These are phyloP conservation scores for Barnettozyma siamensis DNA, from an alignment of 805 yeast genomes.

Conservation along the genomic window DNA sequence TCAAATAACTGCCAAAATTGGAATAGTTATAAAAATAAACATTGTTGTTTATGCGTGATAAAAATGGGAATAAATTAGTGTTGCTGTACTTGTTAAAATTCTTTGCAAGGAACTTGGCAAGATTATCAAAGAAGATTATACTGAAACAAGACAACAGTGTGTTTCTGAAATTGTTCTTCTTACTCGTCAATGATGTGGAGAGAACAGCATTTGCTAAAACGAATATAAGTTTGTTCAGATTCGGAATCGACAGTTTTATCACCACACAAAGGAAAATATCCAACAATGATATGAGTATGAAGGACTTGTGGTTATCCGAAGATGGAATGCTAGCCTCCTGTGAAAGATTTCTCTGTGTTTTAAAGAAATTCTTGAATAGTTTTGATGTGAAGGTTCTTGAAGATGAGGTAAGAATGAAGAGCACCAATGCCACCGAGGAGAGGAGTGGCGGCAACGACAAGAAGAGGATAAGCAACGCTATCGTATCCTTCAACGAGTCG, in stretches of 20 bases:
- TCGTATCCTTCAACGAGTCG: conserved; percentile 20
- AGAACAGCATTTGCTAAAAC: conserved; percentile 22
- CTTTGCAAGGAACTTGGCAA: conserved; percentile 6
- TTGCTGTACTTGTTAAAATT: conserved; percentile 1
- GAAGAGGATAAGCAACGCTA: conserved; percentile 20
- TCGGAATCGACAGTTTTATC: conserved; percentile 20
- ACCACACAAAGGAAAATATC: conserved; percentile 16
- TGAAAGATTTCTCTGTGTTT: background rate
- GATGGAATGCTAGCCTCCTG: background rate
- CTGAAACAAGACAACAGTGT: conserved; percentile 8
- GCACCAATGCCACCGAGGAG: conserved; percentile 12
- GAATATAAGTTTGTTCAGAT: conserved; percentile 17
- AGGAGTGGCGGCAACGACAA: conserved; percentile 21
- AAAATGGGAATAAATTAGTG: conserved; percentile 20
- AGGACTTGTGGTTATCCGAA: conserved; percentile 8
- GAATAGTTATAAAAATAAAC: conserved; percentile 4
- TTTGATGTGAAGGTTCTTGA: conserved; percentile 14
- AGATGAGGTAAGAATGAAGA: conserved; percentile 18
- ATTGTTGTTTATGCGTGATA: conserved; percentile 10
- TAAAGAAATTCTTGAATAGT: conserved; percentile 9
- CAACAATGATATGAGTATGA: conserved; percentile 14
- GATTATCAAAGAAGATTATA: conserved; percentile 12
- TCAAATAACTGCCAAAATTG: background rate
- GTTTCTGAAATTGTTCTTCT: conserved; percentile 8
- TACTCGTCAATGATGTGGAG: conserved; percentile 18